These are phyloP conservation scores for Cicer chorassanicum DNA, from an alignment of 306 rosid genomes.

Conservation along the genomic window DNA sequence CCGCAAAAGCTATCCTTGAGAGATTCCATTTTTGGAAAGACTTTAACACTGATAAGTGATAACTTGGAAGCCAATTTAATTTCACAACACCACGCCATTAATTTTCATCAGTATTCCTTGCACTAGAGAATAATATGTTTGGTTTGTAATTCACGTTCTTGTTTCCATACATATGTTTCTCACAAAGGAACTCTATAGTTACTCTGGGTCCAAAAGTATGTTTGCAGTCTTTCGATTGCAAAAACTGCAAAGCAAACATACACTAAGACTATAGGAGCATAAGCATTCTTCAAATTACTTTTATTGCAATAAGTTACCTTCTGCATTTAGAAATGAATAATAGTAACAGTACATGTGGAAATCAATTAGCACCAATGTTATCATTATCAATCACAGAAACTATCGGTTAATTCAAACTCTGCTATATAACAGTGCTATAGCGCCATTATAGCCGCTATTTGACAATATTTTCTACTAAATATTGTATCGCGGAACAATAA, in stretches of 20 bases:
- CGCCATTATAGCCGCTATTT: too few species aligned
- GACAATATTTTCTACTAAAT: too few species aligned
- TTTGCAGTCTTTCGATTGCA: background rate
- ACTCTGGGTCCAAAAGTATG: background rate
- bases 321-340: conserved; percentile 20
- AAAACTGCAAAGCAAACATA: background rate
- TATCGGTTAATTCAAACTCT: too few species aligned
- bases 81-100: conserved; percentile 21
- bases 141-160: background rate
- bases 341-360: background rate
- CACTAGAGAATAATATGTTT: background rate
- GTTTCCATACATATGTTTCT: background rate
- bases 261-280: conserved; percentile 5
- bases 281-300: conserved; percentile 24
- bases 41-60: conserved; percentile 2
- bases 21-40: background rate
- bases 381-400: too few species aligned
- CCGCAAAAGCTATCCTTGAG: conserved; percentile 15
- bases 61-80: background rate
- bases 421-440: too few species aligned
- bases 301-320: conserved; percentile 19
- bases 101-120: background rate
- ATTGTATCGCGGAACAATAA: too few species aligned
- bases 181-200: background rate
- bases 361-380: too few species aligned